Evolutionary conservation across 371 early-diverging fungal species (phyloP).

Genomic region (Homolaphlyctis polyrhiza): DNA sequence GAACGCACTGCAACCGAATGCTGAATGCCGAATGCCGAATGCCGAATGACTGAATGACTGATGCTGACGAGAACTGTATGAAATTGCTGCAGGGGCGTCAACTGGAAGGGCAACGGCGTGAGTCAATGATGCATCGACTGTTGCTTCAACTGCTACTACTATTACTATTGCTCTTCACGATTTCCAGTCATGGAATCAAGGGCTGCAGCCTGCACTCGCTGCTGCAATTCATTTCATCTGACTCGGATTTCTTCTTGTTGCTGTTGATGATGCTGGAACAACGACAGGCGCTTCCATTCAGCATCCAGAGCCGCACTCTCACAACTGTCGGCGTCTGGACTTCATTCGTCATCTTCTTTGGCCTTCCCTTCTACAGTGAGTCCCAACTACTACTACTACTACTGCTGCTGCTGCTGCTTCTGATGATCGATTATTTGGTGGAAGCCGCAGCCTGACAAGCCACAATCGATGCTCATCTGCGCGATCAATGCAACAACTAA

Average conservation of each 20-base stretch:
- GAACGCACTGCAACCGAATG: not conserved
- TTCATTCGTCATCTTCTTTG: slow-evolving; percentile 9
- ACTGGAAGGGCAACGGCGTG: slow-evolving; percentile 38
- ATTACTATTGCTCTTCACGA: not conserved
- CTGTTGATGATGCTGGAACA: not conserved
- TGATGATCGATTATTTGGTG: not conserved
- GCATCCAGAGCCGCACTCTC: slow-evolving; percentile 22
- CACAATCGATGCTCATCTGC: too few species aligned
- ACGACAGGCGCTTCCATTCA: slow-evolving; percentile 31
- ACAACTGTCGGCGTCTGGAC: slow-evolving; percentile 23
- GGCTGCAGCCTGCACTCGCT: not conserved
- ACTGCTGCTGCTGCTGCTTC: not conserved
- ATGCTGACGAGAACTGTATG: too few species aligned
- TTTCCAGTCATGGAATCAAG: not conserved
- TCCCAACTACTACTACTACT: not conserved
- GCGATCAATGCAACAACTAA: too few species aligned
- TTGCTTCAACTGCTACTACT: not conserved
- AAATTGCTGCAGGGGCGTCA: slow-evolving; percentile 27
- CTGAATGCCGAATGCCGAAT: not conserved
- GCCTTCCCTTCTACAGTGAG: slow-evolving; percentile 31
- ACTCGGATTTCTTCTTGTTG: not conserved
- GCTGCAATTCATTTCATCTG: not conserved
- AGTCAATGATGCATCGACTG: slow-evolving; percentile 7
- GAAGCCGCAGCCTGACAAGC: not conserved
- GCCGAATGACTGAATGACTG: not conserved